phyloP scores from a whole-genome alignment of 2,329 filamentous ascomycete genomes.

The Ophiostoma australiae region DNA sequence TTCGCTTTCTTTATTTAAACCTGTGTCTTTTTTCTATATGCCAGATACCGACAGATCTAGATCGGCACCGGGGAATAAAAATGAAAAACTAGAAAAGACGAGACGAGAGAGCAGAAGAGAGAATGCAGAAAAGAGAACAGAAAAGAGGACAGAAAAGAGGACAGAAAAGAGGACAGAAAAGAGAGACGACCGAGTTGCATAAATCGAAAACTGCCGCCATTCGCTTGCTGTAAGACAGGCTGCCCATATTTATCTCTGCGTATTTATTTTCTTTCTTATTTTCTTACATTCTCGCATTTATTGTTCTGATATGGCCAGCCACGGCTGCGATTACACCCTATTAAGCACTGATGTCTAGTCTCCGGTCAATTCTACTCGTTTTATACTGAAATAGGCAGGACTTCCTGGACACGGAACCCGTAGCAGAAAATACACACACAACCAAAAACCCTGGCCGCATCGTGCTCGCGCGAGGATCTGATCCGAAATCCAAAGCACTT shows the following conservation, averaged over 20 bases:
- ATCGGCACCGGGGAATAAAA: slow-evolving; percentile 2
- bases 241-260: not conserved
- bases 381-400: too few species aligned
- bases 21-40: slow-evolving; percentile 3
- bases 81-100: not conserved
- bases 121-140: too few species aligned
- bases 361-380: too few species aligned
- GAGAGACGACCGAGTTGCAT: too few species aligned
- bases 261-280: not conserved
- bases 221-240: not conserved
- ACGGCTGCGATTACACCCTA: not conserved
- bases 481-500: too few species aligned
- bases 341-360: not conserved
- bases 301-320: not conserved
- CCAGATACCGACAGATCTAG: not conserved
- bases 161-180: too few species aligned
- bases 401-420: too few species aligned
- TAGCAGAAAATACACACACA: too few species aligned
- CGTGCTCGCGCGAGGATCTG: too few species aligned
- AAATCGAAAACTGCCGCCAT: not conserved
- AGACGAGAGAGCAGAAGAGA: not conserved
- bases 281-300: not conserved
- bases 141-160: too few species aligned
- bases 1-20: not conserved
- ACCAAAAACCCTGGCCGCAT: too few species aligned